Base-by-base conservation (phyloP, 83 land plant species). In the Larix sibirica region DNA sequence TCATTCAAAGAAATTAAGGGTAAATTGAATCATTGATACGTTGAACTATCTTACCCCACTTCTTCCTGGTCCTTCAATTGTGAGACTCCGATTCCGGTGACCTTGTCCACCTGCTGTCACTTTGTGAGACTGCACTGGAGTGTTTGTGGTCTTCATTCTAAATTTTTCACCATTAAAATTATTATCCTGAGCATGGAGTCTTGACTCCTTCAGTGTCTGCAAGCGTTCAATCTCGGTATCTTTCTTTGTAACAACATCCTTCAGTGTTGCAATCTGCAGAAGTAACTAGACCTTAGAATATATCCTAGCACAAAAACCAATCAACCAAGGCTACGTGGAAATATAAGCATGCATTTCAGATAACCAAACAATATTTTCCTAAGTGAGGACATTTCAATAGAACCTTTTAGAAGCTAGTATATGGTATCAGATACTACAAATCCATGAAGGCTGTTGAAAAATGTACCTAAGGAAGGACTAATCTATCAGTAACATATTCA, bases 171-270 rank as follows among this genome's bases (percentile, higher is more conserved):
- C 28, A 28, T 28, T 28, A 28, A 28, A 28, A 28, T 28, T 0
- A 28, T 0, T 28, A 28, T 28, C 0, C 28, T 73, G 28, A 28
- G 28, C 28, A 28, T 28, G 28, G 28, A 28, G 28, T 28, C 28
- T 28, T 28, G 28, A 28, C 28, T 28, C 28, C 28, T 28, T 28
- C 28, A 28, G 40, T 24, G 50, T 33, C 74, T 85, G 88, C 40
- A 92, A 79, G 31, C 77, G 86, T 56, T 83, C 90, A 81, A 93
- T 90, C 69, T 93, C 93, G 12, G 83, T 90, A 77, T 93, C 95
- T 81, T 93, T 90, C 82, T 83, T 89, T 42, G 86, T 65, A 70
- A 87, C 80, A 9, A 76, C 63, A 23, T 93, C 95, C 81, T 90
- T 90, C 33, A 93, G 87, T n/a, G 81, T 81, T 60, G 90, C 84